These are phyloP conservation scores for Sporothrix globosa DNA, from an alignment of 2,329 filamentous ascomycete species.

Conservation along the genomic window DNA sequence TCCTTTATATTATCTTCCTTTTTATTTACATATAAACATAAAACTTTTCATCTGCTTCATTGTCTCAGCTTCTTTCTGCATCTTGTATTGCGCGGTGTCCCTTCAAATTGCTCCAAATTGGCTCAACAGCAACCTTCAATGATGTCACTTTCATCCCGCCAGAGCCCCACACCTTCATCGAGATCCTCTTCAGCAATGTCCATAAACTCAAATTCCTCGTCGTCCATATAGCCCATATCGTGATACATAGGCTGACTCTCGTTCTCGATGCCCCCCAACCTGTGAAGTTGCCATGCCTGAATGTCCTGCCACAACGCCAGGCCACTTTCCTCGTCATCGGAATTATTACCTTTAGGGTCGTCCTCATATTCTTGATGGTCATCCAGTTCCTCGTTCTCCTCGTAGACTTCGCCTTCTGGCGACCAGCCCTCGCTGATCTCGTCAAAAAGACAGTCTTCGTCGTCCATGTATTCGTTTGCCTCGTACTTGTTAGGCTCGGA, in stretches of 20 bases:
- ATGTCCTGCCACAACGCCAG: background rate
- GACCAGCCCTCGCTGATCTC: constrained; percentile 4
- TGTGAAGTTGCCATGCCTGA: constrained; percentile 6
- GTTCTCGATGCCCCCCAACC: background rate
- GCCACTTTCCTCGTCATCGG: background rate
- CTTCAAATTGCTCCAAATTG: too few relatives aligned
- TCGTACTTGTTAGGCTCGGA: background rate
- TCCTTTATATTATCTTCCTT: constrained; percentile 4
- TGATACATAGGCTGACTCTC: background rate
- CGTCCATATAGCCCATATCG: background rate
- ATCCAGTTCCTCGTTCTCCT: background rate
- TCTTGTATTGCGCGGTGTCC: too few relatives aligned
- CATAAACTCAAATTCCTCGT: constrained; percentile 24
- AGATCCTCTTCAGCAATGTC: constrained; percentile 24
- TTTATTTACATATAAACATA: background rate
- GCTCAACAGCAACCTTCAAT: background rate
- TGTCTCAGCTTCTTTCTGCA: background rate
- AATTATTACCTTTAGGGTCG: background rate
- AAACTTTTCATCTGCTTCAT: background rate
- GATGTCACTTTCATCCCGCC: constrained; percentile 21
- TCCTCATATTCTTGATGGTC: background rate
- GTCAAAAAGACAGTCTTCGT: background rate
- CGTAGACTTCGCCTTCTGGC: background rate
- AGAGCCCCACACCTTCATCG: constrained; percentile 24
- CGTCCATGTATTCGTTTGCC: background rate